Evolutionary conservation across 768 basidiomycete species (phyloP), one percentile per base, ranked within the genome.

Genomic region (Trametes cubensis): DNA sequence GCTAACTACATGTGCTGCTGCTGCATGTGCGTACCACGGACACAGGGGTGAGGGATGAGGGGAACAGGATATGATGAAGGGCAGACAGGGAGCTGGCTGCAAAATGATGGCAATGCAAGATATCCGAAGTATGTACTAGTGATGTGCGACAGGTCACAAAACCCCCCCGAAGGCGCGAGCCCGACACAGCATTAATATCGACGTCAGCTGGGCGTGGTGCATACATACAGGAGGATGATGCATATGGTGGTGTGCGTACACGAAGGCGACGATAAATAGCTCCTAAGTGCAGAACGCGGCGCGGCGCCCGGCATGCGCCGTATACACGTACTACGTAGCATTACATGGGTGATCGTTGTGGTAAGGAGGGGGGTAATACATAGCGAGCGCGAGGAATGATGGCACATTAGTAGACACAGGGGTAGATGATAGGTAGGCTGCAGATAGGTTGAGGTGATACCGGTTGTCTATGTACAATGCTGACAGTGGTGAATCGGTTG

Each of bases 1-100:
- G 49, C 50, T 39, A 45, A 41, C 51, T 65, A 65, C 64, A 65
- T 11, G 49, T 54, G 46, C 39, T 48, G 57, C 45, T 54, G 46
- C 39, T 48, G 57, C 45, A 42, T 48, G 38, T 40, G 40, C 34
- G 46, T 63, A 61, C 54, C 47, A 39, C 45, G 41, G 58, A 59
- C 52, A 59, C 58, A 59, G 49, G 57, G 13, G 34, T 6, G 2
- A 4, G 6, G 28, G 28, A 10, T 20, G 18, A 45, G 44, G 44
- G 25, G 45, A 18, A 41, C 41, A 10, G 26, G 28, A 59, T 59
- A 59, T 20, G 20, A 34, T 14, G 25, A 59, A 59, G 40, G 57
- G 44, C 23, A 41, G 58, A 23, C 54, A 15, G 6, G 40, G 23
- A 58, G 21, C 34, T 42, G 23, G 56, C 40, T 41, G 20, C n/a